These are phyloP conservation scores for Malus sieversii DNA, from an alignment of 306 rosid genomes.

Conservation along the genomic window DNA sequence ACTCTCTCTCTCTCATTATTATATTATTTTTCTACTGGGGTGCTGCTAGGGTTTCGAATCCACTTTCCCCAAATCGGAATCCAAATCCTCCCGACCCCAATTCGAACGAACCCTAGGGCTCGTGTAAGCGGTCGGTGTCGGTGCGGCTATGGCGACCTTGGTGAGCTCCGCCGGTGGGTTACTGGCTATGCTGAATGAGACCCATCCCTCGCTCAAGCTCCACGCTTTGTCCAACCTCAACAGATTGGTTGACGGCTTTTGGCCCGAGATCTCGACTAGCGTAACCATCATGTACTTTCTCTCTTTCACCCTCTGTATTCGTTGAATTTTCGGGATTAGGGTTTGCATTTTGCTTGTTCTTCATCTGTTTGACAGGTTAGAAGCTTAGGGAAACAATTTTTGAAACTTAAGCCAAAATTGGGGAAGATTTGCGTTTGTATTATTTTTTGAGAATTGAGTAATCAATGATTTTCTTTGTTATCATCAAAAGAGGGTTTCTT, in stretches of 20 bases:
- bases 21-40: not conserved
- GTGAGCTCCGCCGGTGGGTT: constrained; percentile 95
- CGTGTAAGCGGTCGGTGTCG: not conserved
- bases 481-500: not conserved
- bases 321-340: constrained; percentile 1
- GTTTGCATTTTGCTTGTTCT: constrained; percentile 1
- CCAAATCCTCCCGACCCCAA: constrained; percentile 27
- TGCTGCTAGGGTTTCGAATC: constrained; percentile 34
- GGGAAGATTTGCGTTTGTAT: not conserved
- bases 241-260: constrained; percentile 76
- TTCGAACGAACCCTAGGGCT: constrained; percentile 1
- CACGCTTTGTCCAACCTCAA: constrained; percentile 89
- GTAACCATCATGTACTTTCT: constrained; percentile 71
- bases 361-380: constrained; percentile 9
- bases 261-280: constrained; percentile 99
- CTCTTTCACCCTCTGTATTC: not conserved
- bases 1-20: not conserved
- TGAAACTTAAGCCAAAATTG: not conserved
- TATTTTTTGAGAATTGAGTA: not conserved
- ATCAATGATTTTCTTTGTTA: not conserved
- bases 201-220: constrained; percentile 72
- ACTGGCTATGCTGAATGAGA: constrained; percentile 89
- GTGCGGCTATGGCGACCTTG: constrained; percentile 49
- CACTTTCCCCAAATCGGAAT: constrained; percentile 11
- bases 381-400: not conserved